Base-by-base conservation (phyloP, 352 stramenopile genomes). In the Pythium dissimile region DNA sequence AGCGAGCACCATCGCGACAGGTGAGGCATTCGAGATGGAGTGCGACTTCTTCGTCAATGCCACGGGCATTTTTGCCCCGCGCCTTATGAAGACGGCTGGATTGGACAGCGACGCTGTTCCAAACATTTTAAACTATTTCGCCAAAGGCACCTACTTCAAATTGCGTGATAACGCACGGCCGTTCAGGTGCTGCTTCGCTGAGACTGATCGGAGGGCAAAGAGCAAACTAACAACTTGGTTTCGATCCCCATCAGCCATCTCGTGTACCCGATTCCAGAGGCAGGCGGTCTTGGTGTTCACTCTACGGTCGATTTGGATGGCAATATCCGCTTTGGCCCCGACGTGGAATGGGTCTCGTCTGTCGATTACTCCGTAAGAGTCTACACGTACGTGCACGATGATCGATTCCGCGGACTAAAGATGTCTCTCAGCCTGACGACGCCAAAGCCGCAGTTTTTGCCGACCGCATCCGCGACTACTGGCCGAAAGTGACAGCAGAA, bases 111-210 rank as follows among this genome's bases (percentile, higher is more conserved):
- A 42, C 15, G 26, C 32, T 37, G 34, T 3, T 26, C 77, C 77
- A 4, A 59, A 38, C 12, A 46, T 96, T 34, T 61, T 77, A 9
- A 41, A 80, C 59, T 80, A 76, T 41, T 98, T 97, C 62, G 93
- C 94, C 15, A 98, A 98, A 67, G 96, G 96, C 12, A 98, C 94
- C 32, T 99, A 99, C 72, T 99, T 98, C 69, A 89, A 86, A 39
- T 73, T 96, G 12, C 62, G 65, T 23, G 53, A 66, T 7, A 77
- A 65, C 35, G 60, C 72, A 6, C 64, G 66, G 18, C 84, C 84
- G 0, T 93, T 91, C 51, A 80, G 73, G 79, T 89, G 64, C 10
- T n/a, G n/a, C n/a, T n/a, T n/a, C n/a, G n/a, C n/a, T n/a, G n/a
- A n/a, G n/a, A n/a, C n/a, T 38, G 10, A 62, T 32, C n/a, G 5